A percentile compares a stretch with the other conserved stretches of the same genome.
These are phyloP conservation scores for Rugonectria rugulosa DNA, from an alignment of 2,329 filamentous ascomycete species.

Conservation along the genomic window DNA sequence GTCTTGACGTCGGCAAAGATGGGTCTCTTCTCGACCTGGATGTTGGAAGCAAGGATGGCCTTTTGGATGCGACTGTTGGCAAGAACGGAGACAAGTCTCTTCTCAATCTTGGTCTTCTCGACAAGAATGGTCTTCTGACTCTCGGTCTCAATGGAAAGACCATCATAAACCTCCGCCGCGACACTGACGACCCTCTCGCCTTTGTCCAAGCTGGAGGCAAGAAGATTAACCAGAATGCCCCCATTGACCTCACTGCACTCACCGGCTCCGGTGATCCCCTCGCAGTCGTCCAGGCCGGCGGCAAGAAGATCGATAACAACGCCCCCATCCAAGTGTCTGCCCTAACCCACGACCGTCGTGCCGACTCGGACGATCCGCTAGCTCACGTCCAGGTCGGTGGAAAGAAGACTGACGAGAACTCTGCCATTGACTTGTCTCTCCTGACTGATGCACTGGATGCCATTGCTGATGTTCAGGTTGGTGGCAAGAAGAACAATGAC, in stretches of 20 bases:
- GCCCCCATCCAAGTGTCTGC: slow-evolving; percentile 25
- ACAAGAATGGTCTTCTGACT: slow-evolving; percentile 12
- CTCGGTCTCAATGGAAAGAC: slow-evolving; percentile 16
- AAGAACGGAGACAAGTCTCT: slow-evolving; percentile 12
- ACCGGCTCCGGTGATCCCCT: slow-evolving; percentile 9
- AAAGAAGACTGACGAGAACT: slow-evolving; percentile 11
- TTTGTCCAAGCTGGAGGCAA: slow-evolving; percentile 14
- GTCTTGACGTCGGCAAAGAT: slow-evolving; percentile 15
- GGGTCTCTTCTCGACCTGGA: slow-evolving; percentile 11
- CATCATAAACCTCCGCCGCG: slow-evolving; percentile 10
- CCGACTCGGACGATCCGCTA: neutral
- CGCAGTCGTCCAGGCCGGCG: slow-evolving; percentile 7
- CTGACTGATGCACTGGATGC: neutral
- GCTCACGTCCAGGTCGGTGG: slow-evolving; percentile 26
- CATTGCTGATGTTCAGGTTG: slow-evolving; percentile 23
- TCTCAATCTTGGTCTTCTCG: slow-evolving; percentile 15
- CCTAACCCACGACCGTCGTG: neutral
- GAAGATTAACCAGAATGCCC: slow-evolving; percentile 16
- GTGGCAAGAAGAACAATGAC: slow-evolving; percentile 23
- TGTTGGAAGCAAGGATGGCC: slow-evolving; percentile 13
- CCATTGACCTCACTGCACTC: slow-evolving; percentile 23
- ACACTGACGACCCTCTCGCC: slow-evolving; percentile 8
- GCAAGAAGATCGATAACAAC: slow-evolving; percentile 16
- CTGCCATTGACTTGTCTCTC: slow-evolving; percentile 11
- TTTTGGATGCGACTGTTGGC: slow-evolving; percentile 21